Evolutionary conservation across 257 asterid species (phyloP).

Genomic region (Anisodus acutangulus): DNA sequence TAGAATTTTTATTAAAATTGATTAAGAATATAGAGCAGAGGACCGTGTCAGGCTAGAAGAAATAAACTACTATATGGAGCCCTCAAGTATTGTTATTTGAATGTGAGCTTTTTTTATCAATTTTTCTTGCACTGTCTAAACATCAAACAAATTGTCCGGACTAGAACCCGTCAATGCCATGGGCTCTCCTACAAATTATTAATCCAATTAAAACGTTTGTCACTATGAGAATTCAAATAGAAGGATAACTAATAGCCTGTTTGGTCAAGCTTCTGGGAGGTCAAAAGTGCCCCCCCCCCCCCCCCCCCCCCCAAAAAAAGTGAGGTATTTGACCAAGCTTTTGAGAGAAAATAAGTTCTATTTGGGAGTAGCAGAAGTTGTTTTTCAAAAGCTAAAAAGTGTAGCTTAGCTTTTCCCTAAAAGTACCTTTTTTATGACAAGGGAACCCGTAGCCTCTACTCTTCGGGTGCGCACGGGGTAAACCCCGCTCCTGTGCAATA

Average conservation of each 20-base stretch:
- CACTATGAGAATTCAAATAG: not conserved
- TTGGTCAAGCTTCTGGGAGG: too few species aligned
- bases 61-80: constrained; percentile 20
- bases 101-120: constrained; percentile 4
- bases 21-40: not conserved
- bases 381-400: too few species aligned
- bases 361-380: too few species aligned
- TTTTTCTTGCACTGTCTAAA: not conserved
- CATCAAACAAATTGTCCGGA: not conserved
- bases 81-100: not conserved
- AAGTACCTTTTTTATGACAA: too few species aligned
- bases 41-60: not conserved
- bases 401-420: too few species aligned
- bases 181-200: not conserved
- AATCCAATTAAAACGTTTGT: not conserved
- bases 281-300: too few species aligned
- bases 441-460: too few species aligned
- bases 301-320: too few species aligned
- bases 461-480: too few species aligned
- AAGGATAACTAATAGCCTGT: not conserved
- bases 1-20: not conserved
- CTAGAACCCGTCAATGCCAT: not conserved
- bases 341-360: too few species aligned
- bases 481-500: too few species aligned
- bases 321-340: too few species aligned